Conservation (phyloP, 108 stramenopile genomes). For the Cyclotella baltica region DNA sequence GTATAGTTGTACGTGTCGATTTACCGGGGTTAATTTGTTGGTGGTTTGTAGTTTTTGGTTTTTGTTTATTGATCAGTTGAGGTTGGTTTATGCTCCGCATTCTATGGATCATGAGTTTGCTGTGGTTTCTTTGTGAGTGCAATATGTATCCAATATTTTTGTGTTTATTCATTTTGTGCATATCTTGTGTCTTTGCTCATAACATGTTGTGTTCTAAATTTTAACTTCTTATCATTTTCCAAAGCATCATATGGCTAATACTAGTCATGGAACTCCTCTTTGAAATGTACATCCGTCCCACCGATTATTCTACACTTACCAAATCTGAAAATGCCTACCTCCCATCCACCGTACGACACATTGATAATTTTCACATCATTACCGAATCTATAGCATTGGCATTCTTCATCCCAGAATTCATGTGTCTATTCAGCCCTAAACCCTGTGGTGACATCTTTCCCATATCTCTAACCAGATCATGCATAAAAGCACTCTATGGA, state of each 20-base stretch:
- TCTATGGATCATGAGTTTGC: conserved; percentile 61
- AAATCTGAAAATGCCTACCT: conserved; percentile 75
- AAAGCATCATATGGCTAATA: conserved; percentile 72
- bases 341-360: conserved; percentile 73
- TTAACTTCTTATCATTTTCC: not conserved
- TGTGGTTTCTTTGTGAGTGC: conserved; percentile 65
- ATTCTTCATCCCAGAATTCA: conserved; percentile 75
- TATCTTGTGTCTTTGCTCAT: conserved; percentile 5
- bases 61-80: conserved; percentile 70
- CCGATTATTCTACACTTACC: conserved; percentile 62
- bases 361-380: conserved; percentile 70
- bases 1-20: conserved; percentile 59
- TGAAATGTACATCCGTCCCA: conserved; percentile 79
- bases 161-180: not conserved
- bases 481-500: conserved; percentile 38
- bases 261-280: conserved; percentile 76
- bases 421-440: conserved; percentile 52
- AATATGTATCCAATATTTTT: not conserved
- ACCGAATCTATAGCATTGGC: conserved; percentile 73
- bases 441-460: conserved; percentile 29
- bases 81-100: conserved; percentile 68
- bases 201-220: too few species aligned
- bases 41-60: conserved; percentile 80
- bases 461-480: conserved; percentile 38
- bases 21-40: conserved; percentile 81